These are phyloP conservation scores for Dimargaris xerosporica DNA, from an alignment of 192 early-diverging fungal species.

Conservation along the genomic window DNA sequence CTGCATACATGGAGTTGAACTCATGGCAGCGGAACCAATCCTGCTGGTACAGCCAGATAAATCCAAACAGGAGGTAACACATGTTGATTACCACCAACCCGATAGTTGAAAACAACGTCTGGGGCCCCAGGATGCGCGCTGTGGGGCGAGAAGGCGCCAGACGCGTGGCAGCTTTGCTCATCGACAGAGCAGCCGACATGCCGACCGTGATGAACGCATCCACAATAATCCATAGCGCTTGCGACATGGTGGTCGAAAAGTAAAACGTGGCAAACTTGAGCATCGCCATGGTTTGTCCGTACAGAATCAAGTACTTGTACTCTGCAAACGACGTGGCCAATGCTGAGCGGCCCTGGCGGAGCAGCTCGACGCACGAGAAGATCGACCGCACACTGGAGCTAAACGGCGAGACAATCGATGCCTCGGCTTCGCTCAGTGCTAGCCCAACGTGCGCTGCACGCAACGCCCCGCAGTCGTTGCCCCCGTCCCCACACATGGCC, in stretches of 20 bases:
- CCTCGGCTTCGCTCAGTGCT: constrained; percentile 63
- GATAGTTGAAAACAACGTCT: constrained; percentile 41
- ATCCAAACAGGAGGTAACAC: constrained; percentile 23
- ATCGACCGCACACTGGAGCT: constrained; percentile 46
- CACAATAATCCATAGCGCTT: constrained; percentile 51
- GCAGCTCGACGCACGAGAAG: constrained; percentile 47
- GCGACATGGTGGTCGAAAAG: constrained; percentile 40
- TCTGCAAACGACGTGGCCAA: constrained; percentile 52
- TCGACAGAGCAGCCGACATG: constrained; percentile 43
- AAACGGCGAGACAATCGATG: constrained; percentile 72
- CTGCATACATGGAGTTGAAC: constrained; percentile 38
- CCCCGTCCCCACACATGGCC: constrained; percentile 77
- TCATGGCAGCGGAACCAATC: constrained; percentile 50
- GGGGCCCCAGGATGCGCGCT: constrained; percentile 51
- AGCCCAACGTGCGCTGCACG: constrained; percentile 67
- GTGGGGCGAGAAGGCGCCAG: constrained; percentile 46
- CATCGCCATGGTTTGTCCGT: constrained; percentile 51
- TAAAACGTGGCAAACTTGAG: constrained; percentile 47
- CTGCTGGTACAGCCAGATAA: constrained; percentile 42
- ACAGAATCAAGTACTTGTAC: constrained; percentile 48
- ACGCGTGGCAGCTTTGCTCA: constrained; percentile 32
- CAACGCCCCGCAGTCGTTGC: constrained; percentile 72
- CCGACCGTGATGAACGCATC: constrained; percentile 48
- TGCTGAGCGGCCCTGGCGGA: constrained; percentile 52
- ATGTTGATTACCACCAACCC: constrained; percentile 49